phyloP scores from a whole-genome alignment of 352 stramenopile genomes.

The Phytophthora hybrid region DNA sequence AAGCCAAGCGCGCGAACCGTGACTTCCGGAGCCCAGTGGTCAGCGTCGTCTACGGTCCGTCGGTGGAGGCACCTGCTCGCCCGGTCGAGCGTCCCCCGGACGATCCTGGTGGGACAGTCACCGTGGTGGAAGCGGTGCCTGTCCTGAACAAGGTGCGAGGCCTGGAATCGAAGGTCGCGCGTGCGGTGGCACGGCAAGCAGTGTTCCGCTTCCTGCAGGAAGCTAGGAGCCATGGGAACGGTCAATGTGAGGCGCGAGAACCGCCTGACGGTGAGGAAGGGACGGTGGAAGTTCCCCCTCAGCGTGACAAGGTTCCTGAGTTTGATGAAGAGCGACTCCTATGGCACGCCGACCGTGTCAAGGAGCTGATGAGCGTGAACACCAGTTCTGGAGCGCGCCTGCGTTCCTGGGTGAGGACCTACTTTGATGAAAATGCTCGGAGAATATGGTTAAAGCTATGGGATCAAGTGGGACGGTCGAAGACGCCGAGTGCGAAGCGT shows the following conservation, averaged over 20 bases:
- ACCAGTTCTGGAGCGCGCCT: no score
- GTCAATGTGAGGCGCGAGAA: neutral
- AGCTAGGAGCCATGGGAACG: neutral
- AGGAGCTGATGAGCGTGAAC: neutral
- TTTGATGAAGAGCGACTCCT: neutral
- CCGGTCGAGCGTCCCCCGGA: neutral
- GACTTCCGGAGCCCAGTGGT: neutral
- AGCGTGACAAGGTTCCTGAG: constrained; percentile 1
- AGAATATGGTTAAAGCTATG: neutral
- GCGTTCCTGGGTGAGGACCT: no score
- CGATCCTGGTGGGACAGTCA: neutral
- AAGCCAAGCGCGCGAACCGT: constrained; percentile 5
- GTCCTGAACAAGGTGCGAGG: neutral
- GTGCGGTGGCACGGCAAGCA: neutral
- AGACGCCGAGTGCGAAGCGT: neutral
- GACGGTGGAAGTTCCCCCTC: neutral
- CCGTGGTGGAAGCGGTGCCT: neutral
- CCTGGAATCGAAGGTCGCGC: neutral
- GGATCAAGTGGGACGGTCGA: neutral
- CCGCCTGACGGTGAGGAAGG: neutral
- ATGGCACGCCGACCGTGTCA: neutral
- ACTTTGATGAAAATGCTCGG: no score
- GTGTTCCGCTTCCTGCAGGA: neutral
- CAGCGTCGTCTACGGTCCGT: neutral
- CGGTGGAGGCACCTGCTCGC: neutral